Evolutionary conservation across 495 filamentous ascomycete species (phyloP).

Genomic region (Staphylotrichum longicolle): DNA sequence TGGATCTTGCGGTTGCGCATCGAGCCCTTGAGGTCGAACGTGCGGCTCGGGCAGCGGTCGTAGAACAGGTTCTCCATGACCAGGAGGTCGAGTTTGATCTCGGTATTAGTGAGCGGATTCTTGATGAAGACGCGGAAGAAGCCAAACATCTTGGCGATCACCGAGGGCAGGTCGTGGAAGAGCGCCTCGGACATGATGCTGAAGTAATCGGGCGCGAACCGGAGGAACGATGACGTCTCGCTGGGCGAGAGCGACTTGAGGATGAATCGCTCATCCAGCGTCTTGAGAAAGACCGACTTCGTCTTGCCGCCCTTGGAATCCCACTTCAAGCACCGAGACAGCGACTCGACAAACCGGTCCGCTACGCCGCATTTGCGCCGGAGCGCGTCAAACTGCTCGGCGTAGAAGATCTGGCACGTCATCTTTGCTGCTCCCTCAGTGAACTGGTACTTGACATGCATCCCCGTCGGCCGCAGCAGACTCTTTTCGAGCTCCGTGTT

Average conservation of each 20-base stretch:
- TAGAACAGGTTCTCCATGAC: constrained; percentile 99
- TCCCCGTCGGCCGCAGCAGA: constrained; percentile 77
- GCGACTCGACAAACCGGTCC: constrained; percentile 89
- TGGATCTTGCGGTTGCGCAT: constrained; percentile 98
- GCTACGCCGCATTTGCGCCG: constrained; percentile 88
- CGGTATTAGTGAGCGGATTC: constrained; percentile 84
- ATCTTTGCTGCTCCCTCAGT: constrained; percentile 86
- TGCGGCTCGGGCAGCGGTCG: constrained; percentile 83
- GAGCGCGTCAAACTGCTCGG: constrained; percentile 95
- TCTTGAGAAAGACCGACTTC: constrained; percentile 97
- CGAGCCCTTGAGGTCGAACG: constrained; percentile 96
- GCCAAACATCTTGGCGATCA: constrained; percentile 98
- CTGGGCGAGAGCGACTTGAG: constrained; percentile 74
- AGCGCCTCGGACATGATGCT: constrained; percentile 93
- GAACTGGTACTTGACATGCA: constrained; percentile 93
- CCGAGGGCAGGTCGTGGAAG: constrained; percentile 93
- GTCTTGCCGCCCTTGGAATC: constrained; percentile 98
- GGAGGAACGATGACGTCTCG: constrained; percentile 90
- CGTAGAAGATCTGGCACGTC: constrained; percentile 97
- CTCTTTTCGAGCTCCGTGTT: constrained; percentile 64
- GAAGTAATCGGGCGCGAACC: constrained; percentile 95
- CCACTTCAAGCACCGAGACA: constrained; percentile 95
- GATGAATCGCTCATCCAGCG: constrained; percentile 89
- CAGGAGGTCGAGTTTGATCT: constrained; percentile 91
- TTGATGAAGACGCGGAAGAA: constrained; percentile 98